Conservation (phyloP, 768 basidiomycete species). For the Leccinum incarnatum region DNA sequence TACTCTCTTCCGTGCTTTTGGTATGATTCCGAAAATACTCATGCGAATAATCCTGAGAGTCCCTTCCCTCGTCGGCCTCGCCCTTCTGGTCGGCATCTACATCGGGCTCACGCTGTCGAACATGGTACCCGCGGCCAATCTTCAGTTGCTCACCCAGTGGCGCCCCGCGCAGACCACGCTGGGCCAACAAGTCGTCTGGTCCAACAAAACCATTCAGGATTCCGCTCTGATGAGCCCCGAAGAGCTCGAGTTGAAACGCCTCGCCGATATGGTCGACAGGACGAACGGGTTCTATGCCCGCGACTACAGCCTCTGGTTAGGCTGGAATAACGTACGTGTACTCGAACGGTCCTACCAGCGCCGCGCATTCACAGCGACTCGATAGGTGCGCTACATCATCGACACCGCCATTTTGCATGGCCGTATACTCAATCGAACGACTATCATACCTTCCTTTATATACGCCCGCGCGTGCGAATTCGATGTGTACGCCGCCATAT, state of each 20-base stretch:
- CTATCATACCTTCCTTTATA: constrained; percentile 44
- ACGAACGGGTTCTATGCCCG: constrained; percentile 46
- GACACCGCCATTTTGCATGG: constrained; percentile 45
- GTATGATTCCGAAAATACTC: neutral
- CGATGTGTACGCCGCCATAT: constrained; percentile 21
- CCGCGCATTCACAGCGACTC: neutral
- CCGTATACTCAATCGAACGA: constrained; percentile 39
- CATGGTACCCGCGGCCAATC: constrained; percentile 11
- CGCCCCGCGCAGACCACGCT: constrained; percentile 12
- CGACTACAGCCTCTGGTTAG: constrained; percentile 47
- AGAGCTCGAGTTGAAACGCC: constrained; percentile 29
- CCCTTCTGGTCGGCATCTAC: constrained; percentile 28
- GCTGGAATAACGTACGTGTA: constrained; percentile 45
- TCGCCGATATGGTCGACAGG: constrained; percentile 34
- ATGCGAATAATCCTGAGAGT: constrained; percentile 9
- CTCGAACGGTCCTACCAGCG: neutral
- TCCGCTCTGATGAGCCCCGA: neutral
- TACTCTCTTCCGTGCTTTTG: neutral
- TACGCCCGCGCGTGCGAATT: constrained; percentile 47
- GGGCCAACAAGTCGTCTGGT: constrained; percentile 13
- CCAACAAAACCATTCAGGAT: constrained; percentile 4
- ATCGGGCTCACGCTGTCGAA: constrained; percentile 27
- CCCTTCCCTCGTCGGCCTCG: constrained; percentile 16
- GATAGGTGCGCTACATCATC: constrained; percentile 48
- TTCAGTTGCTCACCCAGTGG: constrained; percentile 15